Base-by-base conservation (phyloP, 1,284 basidiomycete species). In the Clitocybe nebularis region DNA sequence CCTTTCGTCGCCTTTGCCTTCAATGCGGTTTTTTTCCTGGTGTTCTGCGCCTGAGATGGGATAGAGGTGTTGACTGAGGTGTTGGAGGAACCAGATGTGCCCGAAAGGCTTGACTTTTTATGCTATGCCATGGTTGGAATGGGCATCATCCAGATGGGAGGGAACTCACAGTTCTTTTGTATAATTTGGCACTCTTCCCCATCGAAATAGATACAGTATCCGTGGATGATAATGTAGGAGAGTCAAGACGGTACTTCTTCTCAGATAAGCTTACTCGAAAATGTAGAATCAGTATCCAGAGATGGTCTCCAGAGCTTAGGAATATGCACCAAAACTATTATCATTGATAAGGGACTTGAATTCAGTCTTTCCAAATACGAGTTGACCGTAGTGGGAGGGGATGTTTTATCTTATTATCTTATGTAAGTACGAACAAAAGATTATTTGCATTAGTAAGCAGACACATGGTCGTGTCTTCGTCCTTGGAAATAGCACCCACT, bases 181-280 rank as follows among this genome's bases (percentile, higher is more conserved):
- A 68, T 10, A 74, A 40, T 50, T 75, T 75, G 8, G 73, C 72
- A 45, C 71, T 75, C 51, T 68, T 72, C 20, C 73, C 73, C 73
- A 75, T 75, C n/a, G 36, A 8, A 2, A 33, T 13, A 8, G 3
- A 13, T 19, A 10, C 3, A n/a, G 5, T 22, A 35, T n/a, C 8
- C 6, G 24, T 30, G 14, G 17, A 44, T 5, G 14, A 38, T 22
- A 13, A 29, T 23, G 21, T 37, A 33, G 3, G 21, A 30, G 26
- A 8, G 16, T 11, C n/a, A 17, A 13, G 17, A 30, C 6, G 26
- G 9, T n/a, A n/a, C n/a, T n/a, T n/a, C n/a, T n/a, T n/a, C n/a
- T n/a, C n/a, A n/a, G n/a, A n/a, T n/a, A n/a, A n/a, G n/a, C n/a
- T n/a, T 40, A 30, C 16, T 22, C n/a, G 11, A 6, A 34, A 10